Evolutionary conservation across 352 stramenopile genomes (phyloP).

Genomic region (Globisporangium paddicum): DNA sequence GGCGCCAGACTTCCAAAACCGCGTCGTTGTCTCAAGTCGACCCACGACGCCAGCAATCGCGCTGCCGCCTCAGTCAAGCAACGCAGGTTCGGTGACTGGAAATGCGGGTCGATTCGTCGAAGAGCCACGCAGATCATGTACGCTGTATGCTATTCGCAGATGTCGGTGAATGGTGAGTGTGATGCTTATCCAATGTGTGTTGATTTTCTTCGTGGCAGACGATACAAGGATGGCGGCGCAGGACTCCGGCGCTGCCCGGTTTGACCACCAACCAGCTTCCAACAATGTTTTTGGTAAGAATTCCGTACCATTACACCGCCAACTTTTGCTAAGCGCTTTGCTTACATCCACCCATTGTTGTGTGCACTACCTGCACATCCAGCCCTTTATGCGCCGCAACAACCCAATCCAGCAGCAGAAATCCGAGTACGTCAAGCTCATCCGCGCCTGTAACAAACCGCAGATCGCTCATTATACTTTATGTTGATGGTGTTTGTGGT

Average conservation of each 20-base stretch:
- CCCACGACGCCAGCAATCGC: slow-evolving; percentile 21
- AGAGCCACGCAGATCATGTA: slow-evolving; percentile 16
- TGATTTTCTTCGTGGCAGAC: neutral
- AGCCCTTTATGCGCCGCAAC: neutral
- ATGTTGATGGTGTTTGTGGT: too few relatives aligned
- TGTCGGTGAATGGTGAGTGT: neutral
- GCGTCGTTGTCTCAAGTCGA: slow-evolving; percentile 15
- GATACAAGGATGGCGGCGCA: slow-evolving; percentile 5
- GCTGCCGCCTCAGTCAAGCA: slow-evolving; percentile 4
- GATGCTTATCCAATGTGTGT: neutral
- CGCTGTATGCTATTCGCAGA: neutral
- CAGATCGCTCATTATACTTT: neutral
- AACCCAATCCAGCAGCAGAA: slow-evolving; percentile 3
- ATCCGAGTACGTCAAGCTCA: neutral
- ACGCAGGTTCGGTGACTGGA: neutral
- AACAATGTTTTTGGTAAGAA: slow-evolving; percentile 2
- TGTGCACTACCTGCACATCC: neutral
- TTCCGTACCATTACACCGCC: neutral
- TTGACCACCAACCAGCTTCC: neutral
- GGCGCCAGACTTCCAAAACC: slow-evolving; percentile 11
- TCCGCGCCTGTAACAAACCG: neutral
- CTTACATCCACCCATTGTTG: neutral
- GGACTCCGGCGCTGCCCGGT: neutral
- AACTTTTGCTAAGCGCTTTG: neutral
- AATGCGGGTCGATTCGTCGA: slow-evolving; percentile 10